These are phyloP conservation scores for Ophiostoma sp. DNA, from an alignment of 2,329 filamentous ascomycete species.

Conservation along the genomic window DNA sequence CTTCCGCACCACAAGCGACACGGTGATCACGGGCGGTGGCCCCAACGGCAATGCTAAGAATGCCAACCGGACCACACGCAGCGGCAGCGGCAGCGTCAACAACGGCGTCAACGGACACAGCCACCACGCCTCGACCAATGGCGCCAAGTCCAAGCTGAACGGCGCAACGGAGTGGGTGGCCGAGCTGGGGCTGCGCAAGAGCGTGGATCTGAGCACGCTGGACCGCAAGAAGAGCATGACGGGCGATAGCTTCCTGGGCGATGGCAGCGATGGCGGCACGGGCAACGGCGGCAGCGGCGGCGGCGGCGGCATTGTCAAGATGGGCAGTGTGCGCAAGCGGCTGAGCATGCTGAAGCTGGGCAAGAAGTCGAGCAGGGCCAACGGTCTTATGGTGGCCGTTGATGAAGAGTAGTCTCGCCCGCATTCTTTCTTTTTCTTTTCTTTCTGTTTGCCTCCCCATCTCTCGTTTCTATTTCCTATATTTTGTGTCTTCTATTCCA, in stretches of 20 bases:
- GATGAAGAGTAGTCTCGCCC: slow-evolving; percentile 45
- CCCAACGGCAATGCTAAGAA: neutral
- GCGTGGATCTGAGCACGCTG: slow-evolving; percentile 28
- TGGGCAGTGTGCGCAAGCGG: slow-evolving; percentile 67
- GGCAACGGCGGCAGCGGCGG: slow-evolving; percentile 19
- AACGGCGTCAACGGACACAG: slow-evolving; percentile 27
- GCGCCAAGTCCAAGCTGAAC: slow-evolving; percentile 29
- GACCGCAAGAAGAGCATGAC: slow-evolving; percentile 29
- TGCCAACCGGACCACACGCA: slow-evolving; percentile 8
- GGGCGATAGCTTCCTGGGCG: slow-evolving; percentile 13
- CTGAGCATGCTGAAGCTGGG: slow-evolving; percentile 73
- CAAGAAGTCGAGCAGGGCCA: slow-evolving; percentile 59
- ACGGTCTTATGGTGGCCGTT: slow-evolving; percentile 48
- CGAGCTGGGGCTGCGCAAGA: slow-evolving; percentile 31
- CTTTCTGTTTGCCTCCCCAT: neutral
- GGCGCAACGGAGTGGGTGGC: slow-evolving; percentile 33
- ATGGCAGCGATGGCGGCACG: slow-evolving; percentile 10
- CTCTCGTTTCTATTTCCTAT: neutral
- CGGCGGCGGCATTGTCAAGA: slow-evolving; percentile 39
- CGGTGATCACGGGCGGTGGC: slow-evolving; percentile 6
- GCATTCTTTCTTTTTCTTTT: neutral
- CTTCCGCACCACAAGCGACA: slow-evolving; percentile 35
- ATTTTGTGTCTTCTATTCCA: neutral
- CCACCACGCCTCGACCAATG: slow-evolving; percentile 10
- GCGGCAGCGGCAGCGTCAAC: slow-evolving; percentile 17